Conservation (phyloP, 331 rosid genomes). For the Erythrophleum ivorense region DNA sequence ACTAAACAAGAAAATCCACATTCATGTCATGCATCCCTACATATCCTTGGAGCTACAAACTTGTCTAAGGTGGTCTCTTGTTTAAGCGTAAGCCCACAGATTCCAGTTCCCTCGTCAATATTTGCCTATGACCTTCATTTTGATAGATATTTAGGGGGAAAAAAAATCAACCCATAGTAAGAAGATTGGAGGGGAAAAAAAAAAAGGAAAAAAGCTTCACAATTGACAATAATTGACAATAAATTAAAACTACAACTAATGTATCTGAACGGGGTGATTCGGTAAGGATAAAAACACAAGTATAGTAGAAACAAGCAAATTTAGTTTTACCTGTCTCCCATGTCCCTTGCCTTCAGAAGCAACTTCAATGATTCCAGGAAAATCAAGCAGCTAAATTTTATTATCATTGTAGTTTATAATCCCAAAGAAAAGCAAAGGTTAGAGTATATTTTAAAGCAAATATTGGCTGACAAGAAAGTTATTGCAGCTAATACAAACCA, state of each 20-base stretch:
- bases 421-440: constrained; percentile 27
- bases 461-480: constrained; percentile 17
- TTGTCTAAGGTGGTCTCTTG: constrained; percentile 95
- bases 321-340: constrained; percentile 88
- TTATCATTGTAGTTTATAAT: too few species aligned
- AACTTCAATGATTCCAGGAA: constrained; percentile 66
- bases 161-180: constrained; percentile 1
- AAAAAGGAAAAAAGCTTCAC: not conserved
- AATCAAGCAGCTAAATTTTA: too few species aligned
- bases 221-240: constrained; percentile 30
- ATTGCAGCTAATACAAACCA: constrained; percentile 57
- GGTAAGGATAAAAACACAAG: constrained; percentile 9
- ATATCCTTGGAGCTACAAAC: constrained; percentile 36
- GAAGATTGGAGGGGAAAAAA: constrained; percentile 10
- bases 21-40: constrained; percentile 23
- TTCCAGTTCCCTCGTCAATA: constrained; percentile 95
- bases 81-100: constrained; percentile 97
- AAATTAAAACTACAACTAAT: constrained; percentile 7
- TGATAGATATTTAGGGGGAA: constrained; percentile 26
- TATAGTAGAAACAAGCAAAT: constrained; percentile 28
- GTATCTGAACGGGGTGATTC: not conserved
- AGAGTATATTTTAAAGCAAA: constrained; percentile 29
- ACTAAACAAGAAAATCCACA: constrained; percentile 16
- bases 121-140: constrained; percentile 99
- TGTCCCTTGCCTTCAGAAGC: constrained; percentile 99